Evolutionary conservation across 1,284 basidiomycete species (phyloP), one percentile per base, ranked within the genome.

Genomic region (Cryptococcus floricola): DNA sequence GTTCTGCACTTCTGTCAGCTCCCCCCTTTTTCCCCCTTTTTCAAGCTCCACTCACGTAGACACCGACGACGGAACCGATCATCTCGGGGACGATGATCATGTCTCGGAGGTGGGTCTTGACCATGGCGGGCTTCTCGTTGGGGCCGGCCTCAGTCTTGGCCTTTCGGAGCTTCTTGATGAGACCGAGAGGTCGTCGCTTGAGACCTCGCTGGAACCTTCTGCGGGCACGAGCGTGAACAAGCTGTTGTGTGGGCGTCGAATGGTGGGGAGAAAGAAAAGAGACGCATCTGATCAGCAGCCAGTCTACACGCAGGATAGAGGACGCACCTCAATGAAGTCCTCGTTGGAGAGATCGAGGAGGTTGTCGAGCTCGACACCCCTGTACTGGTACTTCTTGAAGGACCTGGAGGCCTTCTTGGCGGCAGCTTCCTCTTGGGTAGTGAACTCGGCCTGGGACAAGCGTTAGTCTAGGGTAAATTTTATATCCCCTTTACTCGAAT

Each of bases 71-170:
- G 68, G 86, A 89, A 65, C 95, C 95, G 78, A 98, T 97, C 96
- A 99, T 98, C 84, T 99, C 95, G 56, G 95, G 96, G 62, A 98
- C 95, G 78, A 98, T 87, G 79, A 98, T 94, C 95, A 99, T 98
- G 83, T 98, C 88, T 77, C 95, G 92, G 69, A 98, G 84, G 81
- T 99, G 96, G 56, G 96, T 99, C 86, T 98, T 98, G 77, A 99
- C 93, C 68, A 93, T 89, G 54, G 90, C 85, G 62, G 96, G 96
- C 84, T 99, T 98, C 82, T 98, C 91, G 81, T 97, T 97, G 71
- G 95, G 90, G 60, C 85, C 89, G 45, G 93, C 91, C 80, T 98
- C 94, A 83, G 95, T 97, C 87, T 98, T 98, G 64, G 96, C 91
- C 81, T 96, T 97, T 79, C 96, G 90, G 68, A 99, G 85, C 81